phyloP scores from a whole-genome alignment of 371 early-diverging fungal genomes.

The Coemansia sp. region DNA sequence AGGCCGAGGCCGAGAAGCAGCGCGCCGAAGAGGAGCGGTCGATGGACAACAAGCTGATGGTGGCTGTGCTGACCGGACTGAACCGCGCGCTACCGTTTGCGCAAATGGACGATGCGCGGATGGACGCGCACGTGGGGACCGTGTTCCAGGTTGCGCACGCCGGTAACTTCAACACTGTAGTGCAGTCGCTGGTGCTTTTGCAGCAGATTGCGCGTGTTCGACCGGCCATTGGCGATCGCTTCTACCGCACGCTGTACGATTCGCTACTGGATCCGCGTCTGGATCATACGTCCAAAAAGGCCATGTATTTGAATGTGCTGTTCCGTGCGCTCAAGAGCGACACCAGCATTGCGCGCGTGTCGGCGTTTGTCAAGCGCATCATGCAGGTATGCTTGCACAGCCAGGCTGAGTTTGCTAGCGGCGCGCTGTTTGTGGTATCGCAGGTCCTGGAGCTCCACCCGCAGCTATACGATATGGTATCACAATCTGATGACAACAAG shows the following conservation, averaged over 20 bases:
- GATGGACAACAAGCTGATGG: conserved; percentile 75
- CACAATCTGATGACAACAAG: conserved; percentile 69
- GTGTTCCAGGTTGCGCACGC: conserved; percentile 86
- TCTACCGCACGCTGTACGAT: conserved; percentile 86
- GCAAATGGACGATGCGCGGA: conserved; percentile 72
- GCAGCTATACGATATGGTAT: conserved; percentile 31
- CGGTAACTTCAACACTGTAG: conserved; percentile 82
- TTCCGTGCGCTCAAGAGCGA: conserved; percentile 84
- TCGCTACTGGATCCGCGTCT: conserved; percentile 84
- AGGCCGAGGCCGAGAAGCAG: conserved; percentile 51
- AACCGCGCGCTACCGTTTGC: conserved; percentile 95
- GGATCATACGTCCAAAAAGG: conserved; percentile 78
- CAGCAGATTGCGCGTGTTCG: conserved; percentile 65
- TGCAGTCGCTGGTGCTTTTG: conserved; percentile 89
- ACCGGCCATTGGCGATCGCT: conserved; percentile 69
- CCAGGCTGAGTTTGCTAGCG: conserved; percentile 82
- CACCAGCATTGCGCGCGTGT: conserved; percentile 62
- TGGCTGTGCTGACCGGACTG: conserved; percentile 92
- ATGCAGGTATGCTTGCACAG: conserved; percentile 77
- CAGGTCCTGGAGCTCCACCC: conserved; percentile 54
- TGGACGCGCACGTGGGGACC: conserved; percentile 77
- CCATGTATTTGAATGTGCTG: conserved; percentile 89
- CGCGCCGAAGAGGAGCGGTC: conserved; percentile 66
- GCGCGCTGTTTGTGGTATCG: conserved; percentile 77
- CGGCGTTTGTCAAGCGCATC: conserved; percentile 87